Base-by-base conservation (phyloP, 1,284 basidiomycete species). In the Cutaneotrichosporon spelunceum region DNA sequence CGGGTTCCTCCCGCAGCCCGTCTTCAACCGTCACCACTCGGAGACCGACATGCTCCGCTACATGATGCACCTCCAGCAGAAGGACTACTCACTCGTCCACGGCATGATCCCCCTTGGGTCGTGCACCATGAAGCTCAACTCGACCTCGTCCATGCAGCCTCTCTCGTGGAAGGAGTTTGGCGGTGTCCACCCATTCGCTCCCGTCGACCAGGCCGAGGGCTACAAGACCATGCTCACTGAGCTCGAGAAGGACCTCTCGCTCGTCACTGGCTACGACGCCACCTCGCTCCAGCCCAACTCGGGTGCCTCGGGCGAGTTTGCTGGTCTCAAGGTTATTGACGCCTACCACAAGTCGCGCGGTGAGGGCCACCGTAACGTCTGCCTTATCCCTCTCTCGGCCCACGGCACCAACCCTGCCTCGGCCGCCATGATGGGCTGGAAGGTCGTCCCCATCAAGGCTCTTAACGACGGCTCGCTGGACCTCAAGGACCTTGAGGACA, bases 1-100 rank as follows among this genome's bases (percentile, higher is more conserved):
- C 4, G 79, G 84, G 56, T 91, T 88, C 81, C 84, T 99, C 23
- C 84, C 86, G 3, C 91, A 99, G 77, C 84, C 89, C 0, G 91
- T 97, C 50, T 99, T 97, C 83, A 93, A 93, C 81, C 86, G 87
- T 57, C 90, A 98, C 76, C 94, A 96, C 76, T 95, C 92, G 9
- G 95, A 99, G 82, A 98, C 95, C 1, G 92, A 97, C 82, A 92
- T 99, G 89, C 83, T 99, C 55, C 90, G 93, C 52, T 97, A 97
- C 81, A 91, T 99, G 76, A 87, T 93, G 81, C 88, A 92, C 70
- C 85, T 99, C 52, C 91, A 95, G 69, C 87, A 87, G 60, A 98
- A 98, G 82, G 95, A 99, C 77, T 85, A 98, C 60, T 91, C 91
- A 33, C 88, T 99, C 36, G 89, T 91, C 7, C 94, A 99, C 76